Percentiles rank a stretch among this genome's conserved stretches.
Conservation (phyloP, 2,329 filamentous ascomycete species). For the Trichoderma arundinaceum region DNA sequence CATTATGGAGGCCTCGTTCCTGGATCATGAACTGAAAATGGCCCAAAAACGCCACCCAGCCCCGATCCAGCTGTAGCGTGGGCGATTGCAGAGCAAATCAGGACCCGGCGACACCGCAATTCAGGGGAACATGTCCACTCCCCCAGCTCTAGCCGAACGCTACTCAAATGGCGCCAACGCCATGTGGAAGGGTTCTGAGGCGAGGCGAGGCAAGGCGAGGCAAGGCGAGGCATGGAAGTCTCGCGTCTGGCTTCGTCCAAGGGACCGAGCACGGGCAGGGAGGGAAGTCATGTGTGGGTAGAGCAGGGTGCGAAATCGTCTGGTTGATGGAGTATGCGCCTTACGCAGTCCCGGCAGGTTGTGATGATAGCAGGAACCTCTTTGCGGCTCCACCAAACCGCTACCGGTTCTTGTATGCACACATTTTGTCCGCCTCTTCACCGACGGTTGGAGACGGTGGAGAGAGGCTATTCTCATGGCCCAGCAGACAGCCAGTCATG, state of each 20-base stretch:
- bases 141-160: slow-evolving; percentile 28
- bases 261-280: neutral
- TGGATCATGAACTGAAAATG: neutral
- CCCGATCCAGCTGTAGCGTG: slow-evolving; percentile 26
- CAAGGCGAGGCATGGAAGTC: slow-evolving; percentile 16
- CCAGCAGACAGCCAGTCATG: slow-evolving; percentile 15
- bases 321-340: no score
- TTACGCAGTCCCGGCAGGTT: no score
- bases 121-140: slow-evolving; percentile 31
- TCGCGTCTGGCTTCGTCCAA: slow-evolving; percentile 3
- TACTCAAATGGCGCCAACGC: slow-evolving; percentile 27
- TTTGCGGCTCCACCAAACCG: no score
- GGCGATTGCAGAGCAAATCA: slow-evolving; percentile 31
- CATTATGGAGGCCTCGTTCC: slow-evolving; percentile 19
- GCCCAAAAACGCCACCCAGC: neutral
- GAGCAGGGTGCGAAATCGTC: no score
- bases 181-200: slow-evolving; percentile 11
- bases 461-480: neutral
- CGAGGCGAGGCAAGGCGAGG: slow-evolving; percentile 21
- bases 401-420: no score
- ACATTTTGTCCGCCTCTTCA: no score
- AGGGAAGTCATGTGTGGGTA: neutral
- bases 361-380: no score
- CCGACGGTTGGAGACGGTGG: neutral
- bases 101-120: slow-evolving; percentile 29